Percentiles rank a stretch among this genome's conserved stretches.
These are phyloP conservation scores for Morella rubra DNA, from an alignment of 306 rosid genomes.

Conservation along the genomic window DNA sequence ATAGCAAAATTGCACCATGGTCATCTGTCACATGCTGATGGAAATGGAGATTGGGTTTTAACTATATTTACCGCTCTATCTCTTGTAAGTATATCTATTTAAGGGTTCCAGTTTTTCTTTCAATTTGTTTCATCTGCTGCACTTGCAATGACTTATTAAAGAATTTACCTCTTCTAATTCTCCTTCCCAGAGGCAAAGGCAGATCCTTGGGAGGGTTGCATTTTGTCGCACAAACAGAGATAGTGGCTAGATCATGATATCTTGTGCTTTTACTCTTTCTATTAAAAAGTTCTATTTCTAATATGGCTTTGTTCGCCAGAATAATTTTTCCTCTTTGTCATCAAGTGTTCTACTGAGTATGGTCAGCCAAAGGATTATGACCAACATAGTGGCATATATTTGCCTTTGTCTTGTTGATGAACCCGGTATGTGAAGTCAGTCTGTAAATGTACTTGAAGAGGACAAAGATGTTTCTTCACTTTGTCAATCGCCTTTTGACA, in stretches of 20 bases:
- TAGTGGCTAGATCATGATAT: not conserved
- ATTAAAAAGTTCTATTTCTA: too few relatives aligned
- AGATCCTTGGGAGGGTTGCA: constrained; percentile 9
- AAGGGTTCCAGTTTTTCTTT: constrained; percentile 3
- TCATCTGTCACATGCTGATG: constrained; percentile 83
- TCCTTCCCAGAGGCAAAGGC: not conserved
- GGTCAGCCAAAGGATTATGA: not conserved
- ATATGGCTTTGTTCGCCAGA: too few relatives aligned
- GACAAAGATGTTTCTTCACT: too few relatives aligned
- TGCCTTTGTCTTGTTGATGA: not conserved
- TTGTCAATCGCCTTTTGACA: too few relatives aligned
- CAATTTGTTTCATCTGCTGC: not conserved
- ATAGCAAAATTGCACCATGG: constrained; percentile 96
- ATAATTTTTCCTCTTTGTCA: not conserved
- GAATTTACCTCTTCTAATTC: not conserved
- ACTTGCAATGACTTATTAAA: not conserved
- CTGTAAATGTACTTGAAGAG: not conserved
- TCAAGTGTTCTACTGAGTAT: not conserved
- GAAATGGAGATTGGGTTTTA: constrained; percentile 97
- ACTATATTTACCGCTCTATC: constrained; percentile 82
- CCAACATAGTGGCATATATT: not conserved
- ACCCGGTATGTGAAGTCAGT: not conserved
- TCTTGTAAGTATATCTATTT: constrained; percentile 59
- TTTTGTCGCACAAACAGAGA: not conserved
- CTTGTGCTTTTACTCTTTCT: not conserved